Percentiles rank a stretch among this genome's conserved stretches.
Evolutionary conservation across 768 basidiomycete species (phyloP).

Genomic region (Trichaptum fuscoviolaceum): DNA sequence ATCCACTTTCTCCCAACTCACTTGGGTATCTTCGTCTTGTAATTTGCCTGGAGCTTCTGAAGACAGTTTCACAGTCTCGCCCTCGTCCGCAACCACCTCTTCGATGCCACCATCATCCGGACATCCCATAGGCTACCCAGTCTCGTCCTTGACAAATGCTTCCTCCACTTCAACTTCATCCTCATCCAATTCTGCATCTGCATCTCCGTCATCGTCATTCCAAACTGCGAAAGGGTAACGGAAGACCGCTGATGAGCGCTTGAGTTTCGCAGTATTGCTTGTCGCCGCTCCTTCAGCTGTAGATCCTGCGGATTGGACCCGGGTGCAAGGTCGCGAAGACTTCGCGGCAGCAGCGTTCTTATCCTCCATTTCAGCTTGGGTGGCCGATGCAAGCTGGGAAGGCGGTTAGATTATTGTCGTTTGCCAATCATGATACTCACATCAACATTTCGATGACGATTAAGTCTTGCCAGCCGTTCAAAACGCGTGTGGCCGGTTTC

Average conservation of each 20-base stretch:
- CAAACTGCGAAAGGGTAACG: constrained; percentile 81
- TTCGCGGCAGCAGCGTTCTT: constrained; percentile 43
- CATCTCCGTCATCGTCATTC: constrained; percentile 68
- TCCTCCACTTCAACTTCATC: constrained; percentile 64
- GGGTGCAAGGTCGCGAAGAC: constrained; percentile 28
- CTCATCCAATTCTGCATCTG: constrained; percentile 52
- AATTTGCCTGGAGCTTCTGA: constrained; percentile 19
- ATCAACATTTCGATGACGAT: constrained; percentile 97
- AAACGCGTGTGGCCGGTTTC: constrained; percentile 99
- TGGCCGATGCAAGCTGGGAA: constrained; percentile 64
- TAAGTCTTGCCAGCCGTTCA: constrained; percentile 89
- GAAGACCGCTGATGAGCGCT: constrained; percentile 56
- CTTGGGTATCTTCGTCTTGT: constrained; percentile 56
- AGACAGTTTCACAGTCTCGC: constrained; percentile 41
- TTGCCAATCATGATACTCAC: constrained; percentile 39
- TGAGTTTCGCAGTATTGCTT: constrained; percentile 40
- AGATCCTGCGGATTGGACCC: neutral
- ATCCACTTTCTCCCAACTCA: constrained; percentile 79
- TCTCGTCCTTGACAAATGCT: constrained; percentile 57
- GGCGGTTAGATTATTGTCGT: constrained; percentile 1
- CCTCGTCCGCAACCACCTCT: constrained; percentile 20
- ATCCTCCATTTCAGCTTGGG: constrained; percentile 60
- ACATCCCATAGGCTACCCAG: constrained; percentile 26
- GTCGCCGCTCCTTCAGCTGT: neutral
- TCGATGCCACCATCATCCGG: constrained; percentile 25